Base-by-base conservation (phyloP, 495 filamentous ascomycete species). In the Amorphotheca resinae region DNA sequence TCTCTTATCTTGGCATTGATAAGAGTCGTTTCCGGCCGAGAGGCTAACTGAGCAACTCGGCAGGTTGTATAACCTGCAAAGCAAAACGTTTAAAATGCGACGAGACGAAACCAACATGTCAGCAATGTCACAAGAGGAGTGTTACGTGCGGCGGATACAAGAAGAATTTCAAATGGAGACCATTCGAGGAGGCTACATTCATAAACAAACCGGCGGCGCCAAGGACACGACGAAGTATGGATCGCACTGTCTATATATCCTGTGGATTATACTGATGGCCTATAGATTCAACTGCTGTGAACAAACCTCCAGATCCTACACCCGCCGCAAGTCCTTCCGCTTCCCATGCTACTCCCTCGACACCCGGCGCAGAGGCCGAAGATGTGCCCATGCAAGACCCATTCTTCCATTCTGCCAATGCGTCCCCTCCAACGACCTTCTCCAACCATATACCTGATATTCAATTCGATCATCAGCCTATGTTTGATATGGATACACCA, bases 131-230 rank as follows among this genome's bases (percentile, higher is more conserved):
- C 30, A 74, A 76, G 41, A 72, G 84, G 20, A 77, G 72, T 42
- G 81, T 87, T 12, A 56, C 62, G 12, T 88, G 83, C 55, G 82
- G 82, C 23, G 83, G 83, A 14, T 88, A 87, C 58, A 83, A 78
- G 55, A 88, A 83, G 59, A 79, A 84, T 53, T 85, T 84, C 64
- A 87, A 87, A 70, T 87, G 83, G 82, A 69, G 80, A 25, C 70
- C 80, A 1, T 84, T 86, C 50, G 83, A 83, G 52, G 83, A 86
- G 52, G 66, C 70, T 37, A 75, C 62, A 39, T 61, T 81, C 44
- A 59, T 59, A n/a, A 64, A 66, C 39, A 78, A 74, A 49, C 52
- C 60, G 33, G 44, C 43, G 1, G 51, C 60, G 8, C 42, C 53
- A 17, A 74, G 65, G 53, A 32, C 52, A 22, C 74, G 69, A 53